Evolutionary conservation across 169 alveolate genomes (phyloP), one percentile per base, ranked within the genome.

Genomic region (Plasmodium chabaudi): DNA sequence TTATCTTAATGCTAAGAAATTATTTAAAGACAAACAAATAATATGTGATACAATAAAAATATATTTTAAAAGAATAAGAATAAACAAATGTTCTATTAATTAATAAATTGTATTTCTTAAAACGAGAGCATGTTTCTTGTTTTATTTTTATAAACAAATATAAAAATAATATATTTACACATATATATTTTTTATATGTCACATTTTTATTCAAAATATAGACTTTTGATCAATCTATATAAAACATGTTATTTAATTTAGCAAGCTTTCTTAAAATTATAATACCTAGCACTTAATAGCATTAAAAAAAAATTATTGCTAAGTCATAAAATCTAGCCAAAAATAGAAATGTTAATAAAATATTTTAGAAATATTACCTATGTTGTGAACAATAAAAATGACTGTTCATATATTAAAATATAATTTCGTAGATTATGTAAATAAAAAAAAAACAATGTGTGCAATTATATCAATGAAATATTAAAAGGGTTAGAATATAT

Each of bases 221-320:
- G 77, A 68, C 60, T 47, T 68, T 34, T 39, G 44, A 25, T 63
- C 39, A 5, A 63, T 63, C 72, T 12, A 27, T 9, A 27, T 27
- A 63, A 17, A 63, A 63, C 10, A n/a, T n/a, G 27, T 46, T 19
- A 56, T 56, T 72, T 72, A 9, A 15, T 72, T 27, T 17, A 25
- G 12, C 39, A 63, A 23, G 23, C 27, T 72, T 61, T 23, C 42
- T 21, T 17, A 27, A n/a, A 63, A 63, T 27, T 39, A 17, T 49
- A 15, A 19, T 60, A 42, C 21, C 61, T 60, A 73, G 88, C 88
- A 75, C 88, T 63, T 75, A 25, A 39, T 42, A 63, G 88, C 88
- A 75, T 75, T 75, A 34, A 42, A 68, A 67, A 68, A 65, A 65
- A 46, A 64, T 12, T 23, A 65, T 75, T n/a, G 44, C 88, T 21